Evolutionary conservation across 306 rosid genomes (phyloP), one percentile per base, ranked within the genome.

Genomic region (Trichosanthes truncata): DNA sequence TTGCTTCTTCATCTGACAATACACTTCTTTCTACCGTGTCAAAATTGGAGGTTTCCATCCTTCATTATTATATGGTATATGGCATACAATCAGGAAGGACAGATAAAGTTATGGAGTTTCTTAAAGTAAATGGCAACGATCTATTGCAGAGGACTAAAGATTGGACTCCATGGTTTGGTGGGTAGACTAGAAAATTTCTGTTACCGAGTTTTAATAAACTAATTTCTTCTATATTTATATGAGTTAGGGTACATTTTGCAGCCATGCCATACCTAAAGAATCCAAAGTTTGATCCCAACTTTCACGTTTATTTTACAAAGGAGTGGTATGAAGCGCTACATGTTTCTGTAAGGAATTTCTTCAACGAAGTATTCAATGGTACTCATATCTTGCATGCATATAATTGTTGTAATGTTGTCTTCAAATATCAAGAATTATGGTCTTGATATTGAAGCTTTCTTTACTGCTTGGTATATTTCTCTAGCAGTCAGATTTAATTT

Each of bases 161-260:
- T 49, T 95, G 97, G 97, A 84, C 88, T 80, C 87, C 87, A 13
- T 95, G 98, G 98, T 95, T 95, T 83, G 97, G 97, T 95, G 90
- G 82, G 98, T 84, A 80, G 21, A 51, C 56, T 15, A 51, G 65
- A 65, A 52, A 66, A 15, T 26, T 62, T 51, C 53, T 74, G 63
- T 26, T 77, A 3, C 45, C 80, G 40, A 21, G 59, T 66, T 76
- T 36, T 76, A 3, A 21, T 82, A 77, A 38, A 49, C 66, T 86
- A 60, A 25, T 40, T 59, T 55, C 69, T 33, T 20, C 35, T 51
- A 35, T 45, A 67, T 83, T 76, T 84, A 82, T 63, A 45, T 59
- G 79, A 53, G 78, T 79, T 71, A 75, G 77, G 77, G 52, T 66
- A 14, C 77, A 78, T 85, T 61, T 78, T 90, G 93, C 93, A 95